Base-by-base conservation (phyloP, 2,329 filamentous ascomycete species). In the Moelleriella libera region DNA sequence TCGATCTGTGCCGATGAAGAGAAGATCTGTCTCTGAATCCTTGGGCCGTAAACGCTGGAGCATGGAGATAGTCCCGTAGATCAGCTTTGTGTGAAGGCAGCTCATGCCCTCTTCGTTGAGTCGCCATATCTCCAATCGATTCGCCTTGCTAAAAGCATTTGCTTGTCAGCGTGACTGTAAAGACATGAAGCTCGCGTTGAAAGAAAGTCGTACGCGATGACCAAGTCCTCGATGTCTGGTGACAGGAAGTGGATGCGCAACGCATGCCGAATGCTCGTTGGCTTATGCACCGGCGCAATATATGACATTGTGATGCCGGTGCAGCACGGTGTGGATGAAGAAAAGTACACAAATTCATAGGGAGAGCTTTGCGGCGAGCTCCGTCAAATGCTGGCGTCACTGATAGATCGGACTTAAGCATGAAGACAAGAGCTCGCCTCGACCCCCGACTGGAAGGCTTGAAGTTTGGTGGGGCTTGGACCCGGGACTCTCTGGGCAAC, bases 1-100 rank as follows among this genome's bases (percentile, higher is more conserved):
- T 48, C 85, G 80, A 60, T 95, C 85, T 44, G 92, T 98, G 45
- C 88, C 90, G 49, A 98, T 76, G 60, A 98, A 95, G 51, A 98
- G 77, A 51, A 96, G 79, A 55, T 97, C 88, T 44, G 82, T 87
- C 5, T 73, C 66, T 30, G 82, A 81, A 55, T 86, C 78, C 45
- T 80, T 78, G 5, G 89, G 88, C 30, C 80, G 80, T 44, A 98
- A 72, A 58, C 81, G 83, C 58, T 92, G 78, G 11, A 96, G 75
- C 71, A 96, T 86, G 6, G 85, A 83, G 55, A 97, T 82, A 54
- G 84, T 86, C 60, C 90, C 92, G 61, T 90, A 90, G 48, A 97
- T 73, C 52, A 80, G 70, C 58, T 82, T 83, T 3, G 85, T 83
- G 52, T 74, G 77, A 34, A 78, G 71, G 49, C 89, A 74, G 1